These are phyloP conservation scores for Acacia acuminata DNA, from an alignment of 306 rosid species.

Conservation along the genomic window DNA sequence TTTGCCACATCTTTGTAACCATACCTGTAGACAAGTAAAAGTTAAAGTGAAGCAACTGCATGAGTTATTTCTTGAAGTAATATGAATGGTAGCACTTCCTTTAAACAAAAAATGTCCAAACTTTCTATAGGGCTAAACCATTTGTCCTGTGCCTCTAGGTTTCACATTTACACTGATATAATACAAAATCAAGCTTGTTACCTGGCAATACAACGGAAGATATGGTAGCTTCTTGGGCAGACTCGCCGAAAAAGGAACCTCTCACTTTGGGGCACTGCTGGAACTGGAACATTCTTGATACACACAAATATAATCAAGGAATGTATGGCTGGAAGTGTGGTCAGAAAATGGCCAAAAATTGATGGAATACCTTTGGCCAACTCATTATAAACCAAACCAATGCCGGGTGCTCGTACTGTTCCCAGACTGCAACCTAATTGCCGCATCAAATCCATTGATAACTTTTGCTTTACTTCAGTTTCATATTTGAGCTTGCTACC, in stretches of 20 bases:
- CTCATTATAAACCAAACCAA: conserved; percentile 93
- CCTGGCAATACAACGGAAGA: conserved; percentile 98
- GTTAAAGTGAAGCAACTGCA: conserved; percentile 5
- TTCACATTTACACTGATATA: neutral
- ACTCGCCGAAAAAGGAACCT: conserved; percentile 96
- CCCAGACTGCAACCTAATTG: conserved; percentile 92
- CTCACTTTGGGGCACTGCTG: conserved; percentile 94
- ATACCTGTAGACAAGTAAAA: conserved; percentile 54
- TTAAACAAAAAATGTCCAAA: neutral
- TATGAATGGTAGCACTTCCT: neutral
- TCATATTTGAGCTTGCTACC: conserved; percentile 97
- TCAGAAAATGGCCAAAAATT: conserved; percentile 93
- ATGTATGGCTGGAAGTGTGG: conserved; percentile 59
- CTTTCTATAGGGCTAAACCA: neutral
- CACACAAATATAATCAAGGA: conserved; percentile 94
- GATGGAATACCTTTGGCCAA: conserved; percentile 96
- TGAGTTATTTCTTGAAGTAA: conserved; percentile 5
- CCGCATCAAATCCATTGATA: conserved; percentile 88
- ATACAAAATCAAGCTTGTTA: conserved; percentile 23
- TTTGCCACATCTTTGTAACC: conserved; percentile 94
- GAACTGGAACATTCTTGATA: conserved; percentile 87
- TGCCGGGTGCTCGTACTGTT: conserved; percentile 96
- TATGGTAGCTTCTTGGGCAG: conserved; percentile 87
- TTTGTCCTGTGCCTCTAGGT: neutral
- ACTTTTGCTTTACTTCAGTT: conserved; percentile 91